Evolutionary conservation across 116 monocot species (phyloP), one percentile per base, ranked within the genome.

Genomic region (Papilionanthe hybrid): DNA sequence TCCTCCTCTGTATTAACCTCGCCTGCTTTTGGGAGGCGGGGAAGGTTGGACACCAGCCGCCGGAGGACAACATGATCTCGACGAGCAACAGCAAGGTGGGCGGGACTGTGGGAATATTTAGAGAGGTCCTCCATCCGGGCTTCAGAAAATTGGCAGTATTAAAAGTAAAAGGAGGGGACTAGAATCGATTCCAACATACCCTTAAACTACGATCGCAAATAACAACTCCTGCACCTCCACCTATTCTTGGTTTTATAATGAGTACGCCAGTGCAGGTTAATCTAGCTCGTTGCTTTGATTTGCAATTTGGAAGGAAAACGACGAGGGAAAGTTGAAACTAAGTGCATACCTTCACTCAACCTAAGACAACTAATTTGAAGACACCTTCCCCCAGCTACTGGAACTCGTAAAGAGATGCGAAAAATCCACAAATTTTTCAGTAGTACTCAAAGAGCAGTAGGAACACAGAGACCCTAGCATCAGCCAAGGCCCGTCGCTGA

Each of bases 21-120:
- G 0, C 92, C 94, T 4, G 94, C 92, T 45, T 84, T 85, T 5
- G 97, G 87, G 12, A 97, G 86, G 13, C 86, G 89, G n/a, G 97
- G 94, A 23, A 97, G 92, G 13, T 79, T 76, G 0, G 83, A 9
- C 5, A 97, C 91, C 29, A 97, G 85, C 6, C 82, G 83, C 17
- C 92, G 88, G 41, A 97, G 92, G 19, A 75, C 85, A 1, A 78
- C 85, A 56, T 97, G 97, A 83, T 97, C 97, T 2, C 86, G 86
- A n/a, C 88, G 88, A 1, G 66, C 76, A 82, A 97, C 94, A 5
- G 94, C 97, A n/a, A 89, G 78, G 53, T 97, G 97, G 18, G 83
- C 97, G 4, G 94, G 89, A 82, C 97, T 94, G 84, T 94, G 97
- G 1, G 94, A 32, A 47, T 94, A 97, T 79, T 90, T 94, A 10